Conservation (phyloP, 1,284 basidiomycete genomes). For the Rhodofomes roseus region DNA sequence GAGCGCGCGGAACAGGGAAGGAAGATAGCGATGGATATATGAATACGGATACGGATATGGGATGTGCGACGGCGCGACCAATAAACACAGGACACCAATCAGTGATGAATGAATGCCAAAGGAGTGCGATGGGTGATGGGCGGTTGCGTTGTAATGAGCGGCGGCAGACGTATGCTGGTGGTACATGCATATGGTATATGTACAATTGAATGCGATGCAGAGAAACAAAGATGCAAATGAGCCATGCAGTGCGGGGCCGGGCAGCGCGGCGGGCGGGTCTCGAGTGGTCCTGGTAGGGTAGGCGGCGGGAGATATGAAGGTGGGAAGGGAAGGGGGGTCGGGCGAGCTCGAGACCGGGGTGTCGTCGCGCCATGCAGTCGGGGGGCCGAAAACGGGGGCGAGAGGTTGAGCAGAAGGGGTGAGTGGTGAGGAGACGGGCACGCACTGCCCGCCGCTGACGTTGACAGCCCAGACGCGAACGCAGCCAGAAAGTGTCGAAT, state of each 20-base stretch:
- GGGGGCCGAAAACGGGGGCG: not conserved
- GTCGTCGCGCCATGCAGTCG: not conserved
- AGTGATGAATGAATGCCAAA: not conserved
- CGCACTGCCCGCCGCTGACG: not conserved
- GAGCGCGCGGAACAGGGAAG: not conserved
- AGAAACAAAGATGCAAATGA: not conserved
- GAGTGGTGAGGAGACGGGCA: not conserved
- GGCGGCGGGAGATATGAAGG: not conserved
- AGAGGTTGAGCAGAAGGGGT: not conserved
- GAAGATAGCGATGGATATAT: not conserved
- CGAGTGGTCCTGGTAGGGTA: not conserved
- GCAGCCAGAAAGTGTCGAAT: not conserved
- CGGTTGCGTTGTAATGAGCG: not conserved
- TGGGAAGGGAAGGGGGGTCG: not conserved
- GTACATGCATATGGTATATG: slow-evolving; percentile 3
- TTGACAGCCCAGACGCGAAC: not conserved
- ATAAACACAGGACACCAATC: not conserved
- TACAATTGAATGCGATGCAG: slow-evolving; percentile 2
- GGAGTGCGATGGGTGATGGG: not conserved
- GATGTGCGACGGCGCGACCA: not conserved
- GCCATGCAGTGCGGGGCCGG: not conserved
- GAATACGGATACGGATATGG: not conserved
- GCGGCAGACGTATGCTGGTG: not conserved
- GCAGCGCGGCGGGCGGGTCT: not conserved
- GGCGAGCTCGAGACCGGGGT: not conserved